Conservation (phyloP, 345 rosid genomes). For the Euphorbia pulcherrima region DNA sequence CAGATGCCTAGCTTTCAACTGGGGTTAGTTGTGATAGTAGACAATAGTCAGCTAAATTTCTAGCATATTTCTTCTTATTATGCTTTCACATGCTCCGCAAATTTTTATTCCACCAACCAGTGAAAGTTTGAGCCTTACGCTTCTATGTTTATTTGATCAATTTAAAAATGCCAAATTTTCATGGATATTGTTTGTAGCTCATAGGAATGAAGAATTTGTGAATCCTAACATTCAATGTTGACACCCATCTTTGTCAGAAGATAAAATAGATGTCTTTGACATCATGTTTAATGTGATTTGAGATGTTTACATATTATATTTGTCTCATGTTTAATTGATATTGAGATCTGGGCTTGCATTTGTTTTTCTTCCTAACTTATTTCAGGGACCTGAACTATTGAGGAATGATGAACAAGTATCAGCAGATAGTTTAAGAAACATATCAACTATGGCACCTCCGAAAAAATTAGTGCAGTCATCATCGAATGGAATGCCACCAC, state of each 20-base stretch:
- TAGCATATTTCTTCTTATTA: background rate
- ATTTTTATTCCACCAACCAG: background rate
- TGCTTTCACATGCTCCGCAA: background rate
- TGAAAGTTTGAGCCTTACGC: background rate
- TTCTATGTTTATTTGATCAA: background rate
- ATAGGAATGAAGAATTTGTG: background rate
- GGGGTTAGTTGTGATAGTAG: background rate
- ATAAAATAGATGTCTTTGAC: background rate
- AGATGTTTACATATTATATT: background rate
- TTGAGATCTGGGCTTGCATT: conserved; percentile 26
- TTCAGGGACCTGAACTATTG: conserved; percentile 41
- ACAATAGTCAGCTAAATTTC: too few species aligned
- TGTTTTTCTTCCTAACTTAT: conserved; percentile 23
- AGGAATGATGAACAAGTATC: conserved; percentile 29
- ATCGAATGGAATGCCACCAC: conserved; percentile 8
- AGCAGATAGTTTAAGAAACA: conserved; percentile 28
- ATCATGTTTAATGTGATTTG: background rate
- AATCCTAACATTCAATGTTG: background rate
- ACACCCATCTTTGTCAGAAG: background rate
- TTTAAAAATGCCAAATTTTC: background rate
- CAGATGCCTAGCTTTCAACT: background rate
- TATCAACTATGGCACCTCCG: conserved; percentile 44
- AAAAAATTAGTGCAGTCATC: conserved; percentile 37
- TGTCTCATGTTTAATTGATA: conserved; percentile 7
- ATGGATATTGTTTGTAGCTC: background rate